Evolutionary conservation across 73 alveolate genomes (phyloP), one percentile per base, ranked within the genome.

Genomic region (Paramecium tetraurelia): DNA sequence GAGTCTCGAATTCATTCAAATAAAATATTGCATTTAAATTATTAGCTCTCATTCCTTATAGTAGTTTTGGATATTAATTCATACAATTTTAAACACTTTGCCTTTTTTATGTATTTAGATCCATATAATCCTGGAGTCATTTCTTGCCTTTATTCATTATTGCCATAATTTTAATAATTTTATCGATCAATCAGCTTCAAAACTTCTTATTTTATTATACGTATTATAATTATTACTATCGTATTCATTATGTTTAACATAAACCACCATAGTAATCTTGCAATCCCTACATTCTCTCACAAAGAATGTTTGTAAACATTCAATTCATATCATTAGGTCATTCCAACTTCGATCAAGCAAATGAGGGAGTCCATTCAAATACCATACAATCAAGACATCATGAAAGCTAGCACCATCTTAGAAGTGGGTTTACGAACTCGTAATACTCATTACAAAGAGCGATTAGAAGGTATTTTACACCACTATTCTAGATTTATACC

Each of bases 191-290:
- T 16, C 59, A 12, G n/a, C 27, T 14, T 48, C 6, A 11, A 7
- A 48, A 53, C 4, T 53, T 18, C 31, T 53, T 18, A 53, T 53
- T 53, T 53, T 18, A 18, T 53, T 53, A n/a, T 53, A 53, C n/a
- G 84, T 63, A 31, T 63, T 63, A 63, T 63, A 63, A 63, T 63
- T 63, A 63, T 63, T 63, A 63, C 84, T 63, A 50, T 63, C 84
- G 84, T 14, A 63, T 63, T 63, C 84, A 63, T 63, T 63, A 63
- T 63, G 84, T 27, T 20, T 18, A 63, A 27, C 84, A 50, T 12
- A 63, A 31, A 33, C 21, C 24, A 63, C 21, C 84, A 4, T 7
- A 63, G 24, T 11, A 63, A 33, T 63, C 24, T 33, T 63, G 29
- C 48, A 63, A 63, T 20, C 41, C 84, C 11, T 63, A 63, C n/a